phyloP scores from a whole-genome alignment of 2,329 filamentous ascomycete genomes.

The Fusarium sp. region DNA sequence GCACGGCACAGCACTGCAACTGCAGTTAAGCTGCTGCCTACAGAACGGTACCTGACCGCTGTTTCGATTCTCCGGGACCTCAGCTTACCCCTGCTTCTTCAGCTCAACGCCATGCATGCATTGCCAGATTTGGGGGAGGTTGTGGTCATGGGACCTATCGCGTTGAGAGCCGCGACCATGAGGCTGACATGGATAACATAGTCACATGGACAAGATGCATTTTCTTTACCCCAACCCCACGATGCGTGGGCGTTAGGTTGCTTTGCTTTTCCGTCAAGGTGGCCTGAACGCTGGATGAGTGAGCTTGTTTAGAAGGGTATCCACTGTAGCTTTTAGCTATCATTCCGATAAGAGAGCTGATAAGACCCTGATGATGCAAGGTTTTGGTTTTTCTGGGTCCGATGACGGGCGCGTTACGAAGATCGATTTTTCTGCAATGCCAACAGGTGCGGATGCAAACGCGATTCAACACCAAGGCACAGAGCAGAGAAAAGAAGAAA shows the following conservation, averaged over 20 bases:
- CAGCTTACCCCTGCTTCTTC: slow-evolving; percentile 34
- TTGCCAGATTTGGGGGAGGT: background rate
- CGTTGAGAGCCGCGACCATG: slow-evolving; percentile 22
- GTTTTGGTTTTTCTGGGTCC: background rate
- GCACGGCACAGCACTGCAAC: background rate
- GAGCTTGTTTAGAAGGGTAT: slow-evolving; percentile 17
- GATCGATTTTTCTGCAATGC: slow-evolving; percentile 10
- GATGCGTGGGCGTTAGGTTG: slow-evolving; percentile 8
- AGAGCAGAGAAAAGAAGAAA: background rate
- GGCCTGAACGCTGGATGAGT: slow-evolving; percentile 3
- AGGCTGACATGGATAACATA: slow-evolving; percentile 28
- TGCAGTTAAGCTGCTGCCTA: slow-evolving; percentile 25
- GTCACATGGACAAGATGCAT: slow-evolving; percentile 24
- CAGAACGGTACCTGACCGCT: slow-evolving; percentile 24
- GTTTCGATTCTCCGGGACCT: slow-evolving; percentile 17
- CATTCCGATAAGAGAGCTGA: slow-evolving; percentile 16
- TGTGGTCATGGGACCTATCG: slow-evolving; percentile 25
- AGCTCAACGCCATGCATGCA: slow-evolving; percentile 18
- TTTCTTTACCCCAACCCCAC: slow-evolving; percentile 21
- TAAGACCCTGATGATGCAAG: slow-evolving; percentile 9
- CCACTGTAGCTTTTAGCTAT: slow-evolving; percentile 27
- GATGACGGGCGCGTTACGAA: slow-evolving; percentile 11
- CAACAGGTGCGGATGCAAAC: background rate
- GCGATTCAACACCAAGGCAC: slow-evolving; percentile 2
- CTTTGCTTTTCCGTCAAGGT: slow-evolving; percentile 6